Evolutionary conservation across 1,139 yeast genomes (phyloP).

Genomic region (Debaryomycetaceae sp.): DNA sequence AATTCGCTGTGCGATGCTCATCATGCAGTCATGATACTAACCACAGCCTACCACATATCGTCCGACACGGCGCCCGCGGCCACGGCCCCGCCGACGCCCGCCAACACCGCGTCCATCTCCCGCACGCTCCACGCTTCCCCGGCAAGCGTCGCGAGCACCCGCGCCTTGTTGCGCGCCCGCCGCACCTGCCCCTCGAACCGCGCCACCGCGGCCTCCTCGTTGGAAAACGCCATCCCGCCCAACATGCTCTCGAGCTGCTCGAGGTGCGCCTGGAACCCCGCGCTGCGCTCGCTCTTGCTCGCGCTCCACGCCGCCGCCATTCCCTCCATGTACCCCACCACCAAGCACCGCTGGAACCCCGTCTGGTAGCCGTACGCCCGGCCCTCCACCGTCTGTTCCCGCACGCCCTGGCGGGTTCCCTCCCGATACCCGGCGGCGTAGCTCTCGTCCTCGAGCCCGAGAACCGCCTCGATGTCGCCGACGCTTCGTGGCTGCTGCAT

Average conservation of each 20-base stretch:
- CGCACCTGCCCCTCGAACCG: slow-evolving; percentile 31
- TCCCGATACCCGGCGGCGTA: slow-evolving; percentile 53
- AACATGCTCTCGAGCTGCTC: slow-evolving; percentile 16
- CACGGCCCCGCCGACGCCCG: slow-evolving; percentile 28
- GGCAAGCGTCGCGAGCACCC: slow-evolving; percentile 30
- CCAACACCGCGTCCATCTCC: slow-evolving; percentile 22
- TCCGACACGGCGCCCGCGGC: slow-evolving; percentile 30
- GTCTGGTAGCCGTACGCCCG: slow-evolving; percentile 72
- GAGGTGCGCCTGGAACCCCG: slow-evolving; percentile 17
- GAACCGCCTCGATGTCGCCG: slow-evolving; percentile 21
- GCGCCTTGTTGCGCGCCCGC: slow-evolving; percentile 42
- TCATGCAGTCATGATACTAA: too few species aligned
- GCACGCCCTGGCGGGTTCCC: slow-evolving; percentile 37
- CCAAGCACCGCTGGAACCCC: slow-evolving; percentile 58
- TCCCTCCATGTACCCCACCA: slow-evolving; percentile 56
- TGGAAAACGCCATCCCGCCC: slow-evolving; percentile 14
- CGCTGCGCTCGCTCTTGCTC: slow-evolving; percentile 6
- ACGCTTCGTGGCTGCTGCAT: neutral
- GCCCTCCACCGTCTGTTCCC: slow-evolving; percentile 48
- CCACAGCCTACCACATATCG: slow-evolving; percentile 41
- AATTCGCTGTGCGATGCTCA: too few species aligned
- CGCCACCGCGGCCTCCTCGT: slow-evolving; percentile 37
- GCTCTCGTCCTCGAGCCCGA: slow-evolving; percentile 44
- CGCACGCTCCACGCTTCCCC: slow-evolving; percentile 25
- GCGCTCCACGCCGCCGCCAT: slow-evolving; percentile 30